Evolutionary conservation across 495 filamentous ascomycete genomes (phyloP).

Genomic region (Rusavskia elegans): DNA sequence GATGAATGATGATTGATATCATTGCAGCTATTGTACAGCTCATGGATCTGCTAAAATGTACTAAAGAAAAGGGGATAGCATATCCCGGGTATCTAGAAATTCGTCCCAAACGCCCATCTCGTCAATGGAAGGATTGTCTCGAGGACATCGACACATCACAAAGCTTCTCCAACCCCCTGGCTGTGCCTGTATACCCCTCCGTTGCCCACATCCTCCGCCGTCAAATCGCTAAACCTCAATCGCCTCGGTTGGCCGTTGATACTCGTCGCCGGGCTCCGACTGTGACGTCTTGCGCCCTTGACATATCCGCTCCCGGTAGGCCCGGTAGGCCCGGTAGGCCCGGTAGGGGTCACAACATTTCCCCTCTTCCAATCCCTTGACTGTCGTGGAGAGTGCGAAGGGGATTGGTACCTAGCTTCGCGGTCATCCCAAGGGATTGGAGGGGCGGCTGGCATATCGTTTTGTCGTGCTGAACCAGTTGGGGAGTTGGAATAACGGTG

Average conservation of each 20-base stretch:
- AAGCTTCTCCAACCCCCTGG: slow-evolving; percentile 3
- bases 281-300: slow-evolving; percentile 4
- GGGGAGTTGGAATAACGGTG: slow-evolving; percentile 2
- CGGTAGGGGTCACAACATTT: not conserved
- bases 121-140: too few species aligned
- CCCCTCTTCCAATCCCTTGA: not conserved
- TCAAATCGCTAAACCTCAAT: slow-evolving; percentile 12
- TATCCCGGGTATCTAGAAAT: too few species aligned
- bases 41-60: too few species aligned
- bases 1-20: too few species aligned
- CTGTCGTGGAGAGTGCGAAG: not conserved
- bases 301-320: not conserved
- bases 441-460: not conserved
- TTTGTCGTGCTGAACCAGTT: not conserved
- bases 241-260: slow-evolving; percentile 13
- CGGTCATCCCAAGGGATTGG: slow-evolving; percentile 10
- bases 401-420: not conserved
- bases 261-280: slow-evolving; percentile 13
- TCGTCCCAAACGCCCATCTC: too few species aligned
- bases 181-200: not conserved
- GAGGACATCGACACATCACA: not conserved
- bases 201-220: not conserved
- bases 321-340: too few species aligned
- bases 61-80: too few species aligned
- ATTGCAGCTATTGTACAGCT: too few species aligned